These are phyloP conservation scores for Carex myosuroides DNA, from an alignment of 176 grass and related monocot genomes.

Conservation along the genomic window DNA sequence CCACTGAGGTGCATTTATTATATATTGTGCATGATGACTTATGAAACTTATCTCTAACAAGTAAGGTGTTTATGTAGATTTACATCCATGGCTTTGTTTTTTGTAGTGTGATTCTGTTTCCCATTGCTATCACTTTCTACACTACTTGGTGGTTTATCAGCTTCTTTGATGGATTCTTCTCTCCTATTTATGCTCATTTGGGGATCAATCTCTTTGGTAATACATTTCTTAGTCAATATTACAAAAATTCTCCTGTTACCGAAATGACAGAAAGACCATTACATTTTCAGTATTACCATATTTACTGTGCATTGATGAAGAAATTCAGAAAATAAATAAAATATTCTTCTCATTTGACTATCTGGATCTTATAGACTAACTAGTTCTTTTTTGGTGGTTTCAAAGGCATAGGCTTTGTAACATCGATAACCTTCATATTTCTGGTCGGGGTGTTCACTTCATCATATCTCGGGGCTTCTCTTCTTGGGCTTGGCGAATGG, in stretches of 20 bases:
- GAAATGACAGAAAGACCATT: neutral
- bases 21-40: neutral
- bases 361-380: neutral
- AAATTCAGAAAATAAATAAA: neutral
- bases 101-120: slow-evolving; percentile 66
- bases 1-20: neutral
- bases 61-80: neutral
- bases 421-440: slow-evolving; percentile 74
- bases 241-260: neutral
- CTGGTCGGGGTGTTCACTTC: slow-evolving; percentile 66
- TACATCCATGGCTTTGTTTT: neutral
- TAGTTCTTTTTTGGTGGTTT: neutral
- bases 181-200: slow-evolving; percentile 64
- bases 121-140: slow-evolving; percentile 77
- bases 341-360: neutral
- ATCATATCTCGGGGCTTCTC: slow-evolving; percentile 59
- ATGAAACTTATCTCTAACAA: neutral
- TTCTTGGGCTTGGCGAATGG: slow-evolving; percentile 64
- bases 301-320: neutral
- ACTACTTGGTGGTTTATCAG: slow-evolving; percentile 72
- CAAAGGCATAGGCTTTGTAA: slow-evolving; percentile 55
- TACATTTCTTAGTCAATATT: neutral
- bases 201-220: slow-evolving; percentile 63
- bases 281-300: neutral
- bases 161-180: slow-evolving; percentile 80